These are phyloP conservation scores for Mytilinidion resinicola DNA, from an alignment of 495 filamentous ascomycete species.

Conservation along the genomic window DNA sequence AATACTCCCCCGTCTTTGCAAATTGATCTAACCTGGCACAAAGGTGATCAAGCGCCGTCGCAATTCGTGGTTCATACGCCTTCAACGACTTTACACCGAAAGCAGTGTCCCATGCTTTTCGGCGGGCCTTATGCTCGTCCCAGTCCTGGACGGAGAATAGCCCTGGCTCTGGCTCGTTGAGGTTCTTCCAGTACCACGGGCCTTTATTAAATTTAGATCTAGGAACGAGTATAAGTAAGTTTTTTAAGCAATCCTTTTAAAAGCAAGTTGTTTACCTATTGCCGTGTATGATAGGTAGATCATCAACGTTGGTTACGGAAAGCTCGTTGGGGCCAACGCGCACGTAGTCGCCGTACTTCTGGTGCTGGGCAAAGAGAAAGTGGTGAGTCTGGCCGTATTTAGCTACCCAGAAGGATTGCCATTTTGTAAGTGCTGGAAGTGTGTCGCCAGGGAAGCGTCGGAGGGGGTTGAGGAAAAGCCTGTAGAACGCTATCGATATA, in stretches of 20 bases:
- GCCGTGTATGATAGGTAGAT: slow-evolving; percentile 24
- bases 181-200: neutral
- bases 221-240: too few relatives aligned
- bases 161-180: neutral
- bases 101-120: neutral
- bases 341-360: slow-evolving; percentile 39
- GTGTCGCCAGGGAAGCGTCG: neutral
- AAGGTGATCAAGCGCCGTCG: neutral
- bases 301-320: slow-evolving; percentile 35
- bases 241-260: too few relatives aligned
- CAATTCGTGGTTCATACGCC: neutral
- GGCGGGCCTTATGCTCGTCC: neutral
- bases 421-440: neutral
- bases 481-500: neutral
- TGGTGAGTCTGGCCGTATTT: neutral
- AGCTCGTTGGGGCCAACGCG: slow-evolving; percentile 40
- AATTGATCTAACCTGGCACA: neutral
- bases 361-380: slow-evolving; percentile 7
- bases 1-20: neutral
- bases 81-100: neutral
- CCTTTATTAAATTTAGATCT: neutral
- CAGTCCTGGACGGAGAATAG: neutral
- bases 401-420: neutral
- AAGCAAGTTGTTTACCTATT: too few relatives aligned
- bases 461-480: neutral